Evolutionary conservation across 1,139 yeast species (phyloP), one percentile per base, ranked within the genome.

Genomic region (Taphrina sp.): DNA sequence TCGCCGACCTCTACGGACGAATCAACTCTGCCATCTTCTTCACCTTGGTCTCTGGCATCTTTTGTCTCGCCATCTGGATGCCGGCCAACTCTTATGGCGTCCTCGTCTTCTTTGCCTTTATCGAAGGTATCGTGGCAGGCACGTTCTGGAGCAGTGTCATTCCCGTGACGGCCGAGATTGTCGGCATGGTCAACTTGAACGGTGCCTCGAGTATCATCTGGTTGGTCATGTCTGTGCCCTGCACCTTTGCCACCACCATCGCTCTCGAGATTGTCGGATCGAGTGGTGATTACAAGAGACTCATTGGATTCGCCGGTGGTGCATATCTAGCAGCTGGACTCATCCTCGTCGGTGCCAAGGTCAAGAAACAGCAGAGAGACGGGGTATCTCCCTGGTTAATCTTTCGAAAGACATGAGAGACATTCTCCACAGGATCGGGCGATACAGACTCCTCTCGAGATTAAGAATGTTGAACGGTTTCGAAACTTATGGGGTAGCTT

Each of bases 161-260:
- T 4, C 73, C 80, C 0, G 59, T 77, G 43, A 73, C 74, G 5
- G 67, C 73, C 3, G 88, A 81, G 64, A 65, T 80, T 24, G 72
- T 80, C 44, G 68, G 67, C 1, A 74, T 77, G 2, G 69, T 70
- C 2, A 73, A 75, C 44, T 74, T 82, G 56, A 76, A 82, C 1
- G 76, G 83, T 3, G 82, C 80, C 0, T 81, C 86, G 83, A 74
- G 83, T 1, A 76, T 75, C 22, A 71, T 79, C 55, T 82, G 80
- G 64, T 69, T 79, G 33, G 63, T 74, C 16, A 76, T 76, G 36
- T 73, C 79, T 0, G 65, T 76, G 2, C 70, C 76, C 46, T 67
- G 75, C 36, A 65, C 81, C 43, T 75, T 75, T 47, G 71, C 79
- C 20, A 69, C 66, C 46, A 66, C 67, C 22, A 62, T 62, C 2